A percentile compares a stretch with the other conserved stretches of the same genome.
Evolutionary conservation across 2,329 filamentous ascomycete genomes (phyloP).

Genomic region (Colletotrichum ledebouriae): DNA sequence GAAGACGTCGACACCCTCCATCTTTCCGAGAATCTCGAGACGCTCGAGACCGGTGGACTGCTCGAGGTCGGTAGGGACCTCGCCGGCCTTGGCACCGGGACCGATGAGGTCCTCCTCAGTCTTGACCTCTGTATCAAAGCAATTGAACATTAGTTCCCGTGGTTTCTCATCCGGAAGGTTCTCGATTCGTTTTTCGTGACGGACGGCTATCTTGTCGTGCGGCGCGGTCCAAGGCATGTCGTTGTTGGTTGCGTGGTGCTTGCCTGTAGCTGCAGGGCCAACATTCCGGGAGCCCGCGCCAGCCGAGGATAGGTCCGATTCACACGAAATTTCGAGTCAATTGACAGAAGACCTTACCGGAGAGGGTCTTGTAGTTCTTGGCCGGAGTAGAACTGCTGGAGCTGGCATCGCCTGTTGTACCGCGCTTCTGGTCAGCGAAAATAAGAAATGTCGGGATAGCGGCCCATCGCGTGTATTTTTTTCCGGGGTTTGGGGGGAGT

Average conservation of each 20-base stretch:
- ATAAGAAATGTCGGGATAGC: constrained; percentile 30
- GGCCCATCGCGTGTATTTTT: constrained; percentile 30
- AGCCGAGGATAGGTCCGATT: constrained; percentile 14
- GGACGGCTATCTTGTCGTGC: constrained; percentile 14
- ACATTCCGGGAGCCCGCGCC: constrained; percentile 25
- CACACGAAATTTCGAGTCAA: constrained; percentile 33
- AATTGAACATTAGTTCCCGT: constrained; percentile 32
- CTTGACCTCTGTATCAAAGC: constrained; percentile 78
- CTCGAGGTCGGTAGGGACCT: constrained; percentile 92
- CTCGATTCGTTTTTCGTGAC: not conserved
- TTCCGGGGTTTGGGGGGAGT: constrained; percentile 35
- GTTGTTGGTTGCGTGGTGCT: constrained; percentile 5
- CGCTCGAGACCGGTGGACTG: constrained; percentile 98
- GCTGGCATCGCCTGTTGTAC: constrained; percentile 54
- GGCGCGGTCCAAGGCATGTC: constrained; percentile 38
- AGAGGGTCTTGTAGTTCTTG: constrained; percentile 60
- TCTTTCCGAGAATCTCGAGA: constrained; percentile 98
- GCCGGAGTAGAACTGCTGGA: constrained; percentile 54
- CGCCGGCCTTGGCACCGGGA: constrained; percentile 84
- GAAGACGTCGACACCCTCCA: constrained; percentile 98
- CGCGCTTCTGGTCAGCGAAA: constrained; percentile 33
- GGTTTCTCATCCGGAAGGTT: not conserved
- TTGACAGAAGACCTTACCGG: constrained; percentile 56
- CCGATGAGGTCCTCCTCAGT: constrained; percentile 84
- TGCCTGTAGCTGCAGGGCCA: constrained; percentile 6